Percentiles rank a stretch among this genome's conserved stretches.
Evolutionary conservation across 169 alveolate species (phyloP).

Genomic region (Plasmodium vivax): DNA sequence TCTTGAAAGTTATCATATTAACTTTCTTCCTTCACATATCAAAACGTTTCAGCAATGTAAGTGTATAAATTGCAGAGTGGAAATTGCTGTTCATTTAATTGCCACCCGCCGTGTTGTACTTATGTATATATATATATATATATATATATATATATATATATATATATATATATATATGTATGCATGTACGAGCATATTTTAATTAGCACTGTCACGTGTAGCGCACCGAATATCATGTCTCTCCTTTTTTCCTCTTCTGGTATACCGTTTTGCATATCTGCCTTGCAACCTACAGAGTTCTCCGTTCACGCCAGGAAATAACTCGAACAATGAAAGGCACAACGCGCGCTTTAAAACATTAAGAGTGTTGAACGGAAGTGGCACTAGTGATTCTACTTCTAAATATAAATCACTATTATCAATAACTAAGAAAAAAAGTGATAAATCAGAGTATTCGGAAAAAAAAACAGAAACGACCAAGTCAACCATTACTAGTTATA

Average conservation of each 20-base stretch:
- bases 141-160: neutral
- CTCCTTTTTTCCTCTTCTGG: neutral
- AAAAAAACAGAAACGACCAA: neutral
- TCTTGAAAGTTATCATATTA: constrained; percentile 2
- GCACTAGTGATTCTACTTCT: neutral
- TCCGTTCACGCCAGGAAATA: neutral
- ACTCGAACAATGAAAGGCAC: neutral
- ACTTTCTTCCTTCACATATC: neutral
- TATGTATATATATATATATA: neutral
- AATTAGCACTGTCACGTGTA: neutral
- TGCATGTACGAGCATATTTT: neutral
- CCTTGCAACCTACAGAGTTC: neutral
- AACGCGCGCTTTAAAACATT: neutral
- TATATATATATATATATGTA: neutral
- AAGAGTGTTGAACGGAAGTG: neutral
- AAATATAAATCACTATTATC: neutral
- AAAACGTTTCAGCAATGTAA: neutral
- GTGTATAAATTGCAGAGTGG: neutral
- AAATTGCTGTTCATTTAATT: neutral
- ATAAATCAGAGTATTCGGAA: neutral
- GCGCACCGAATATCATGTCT: neutral
- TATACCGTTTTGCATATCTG: neutral
- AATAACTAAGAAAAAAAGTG: neutral
- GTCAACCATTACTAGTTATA: neutral
- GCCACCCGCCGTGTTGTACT: neutral